Evolutionary conservation across 169 alveolate genomes (phyloP).

Genomic region (Cryptosporidium xiaoi): DNA sequence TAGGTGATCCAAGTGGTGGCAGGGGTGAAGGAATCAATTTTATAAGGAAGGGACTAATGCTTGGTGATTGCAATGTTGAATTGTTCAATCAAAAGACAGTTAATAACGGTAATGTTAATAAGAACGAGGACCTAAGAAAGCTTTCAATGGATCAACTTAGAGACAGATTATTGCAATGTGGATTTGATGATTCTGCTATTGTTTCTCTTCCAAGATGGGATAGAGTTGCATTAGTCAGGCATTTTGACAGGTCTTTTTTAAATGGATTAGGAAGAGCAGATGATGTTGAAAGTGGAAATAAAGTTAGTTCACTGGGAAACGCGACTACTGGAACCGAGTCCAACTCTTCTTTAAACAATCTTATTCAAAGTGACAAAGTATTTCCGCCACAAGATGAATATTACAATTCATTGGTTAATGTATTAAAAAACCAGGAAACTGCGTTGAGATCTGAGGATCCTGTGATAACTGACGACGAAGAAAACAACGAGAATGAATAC

Average conservation of each 20-base stretch:
- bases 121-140: constrained; percentile 85
- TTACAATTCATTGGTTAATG: constrained; percentile 78
- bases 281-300: constrained; percentile 39
- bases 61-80: constrained; percentile 64
- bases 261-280: not conserved
- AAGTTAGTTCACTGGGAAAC: constrained; percentile 82
- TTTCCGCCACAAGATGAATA: constrained; percentile 85
- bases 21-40: constrained; percentile 87
- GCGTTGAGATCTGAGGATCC: constrained; percentile 84
- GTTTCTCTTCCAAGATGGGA: constrained; percentile 89
- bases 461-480: constrained; percentile 81
- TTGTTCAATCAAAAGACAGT: constrained; percentile 74
- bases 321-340: constrained; percentile 24
- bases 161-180: constrained; percentile 84
- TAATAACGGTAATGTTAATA: constrained; percentile 82
- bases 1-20: constrained; percentile 90
- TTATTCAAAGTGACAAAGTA: constrained; percentile 71
- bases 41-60: constrained; percentile 78
- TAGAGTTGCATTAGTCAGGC: constrained; percentile 88
- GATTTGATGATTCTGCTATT: constrained; percentile 85
- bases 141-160: constrained; percentile 87
- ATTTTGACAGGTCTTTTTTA: constrained; percentile 56
- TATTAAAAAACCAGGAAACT: constrained; percentile 80
- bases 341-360: not conserved
- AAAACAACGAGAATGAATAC: constrained; percentile 75